Evolutionary conservation across 805 yeast genomes (phyloP).

Genomic region (Martiniozyma abietophila): DNA sequence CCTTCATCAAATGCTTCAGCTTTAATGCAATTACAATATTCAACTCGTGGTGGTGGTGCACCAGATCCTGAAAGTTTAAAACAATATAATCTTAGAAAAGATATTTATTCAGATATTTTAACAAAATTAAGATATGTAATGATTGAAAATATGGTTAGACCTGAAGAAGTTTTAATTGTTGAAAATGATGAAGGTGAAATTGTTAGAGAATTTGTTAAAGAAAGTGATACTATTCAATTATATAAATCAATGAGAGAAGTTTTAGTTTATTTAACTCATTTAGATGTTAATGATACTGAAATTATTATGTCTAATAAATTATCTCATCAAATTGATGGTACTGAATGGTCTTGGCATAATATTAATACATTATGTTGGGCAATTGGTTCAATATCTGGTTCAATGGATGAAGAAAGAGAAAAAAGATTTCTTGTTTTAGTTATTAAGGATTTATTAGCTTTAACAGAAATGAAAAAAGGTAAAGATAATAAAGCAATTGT

Average conservation of each 20-base stretch:
- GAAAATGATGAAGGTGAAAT: slow-evolving; percentile 99
- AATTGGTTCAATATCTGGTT: slow-evolving; percentile 96
- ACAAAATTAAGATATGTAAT: slow-evolving; percentile 84
- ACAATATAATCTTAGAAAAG: slow-evolving; percentile 78
- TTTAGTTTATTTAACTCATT: slow-evolving; percentile 87
- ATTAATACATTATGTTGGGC: slow-evolving; percentile 99
- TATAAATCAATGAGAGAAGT: slow-evolving; percentile 96
- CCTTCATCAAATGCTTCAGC: slow-evolving; percentile 70
- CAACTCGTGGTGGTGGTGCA: slow-evolving; percentile 69
- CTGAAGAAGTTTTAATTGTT: slow-evolving; percentile 94
- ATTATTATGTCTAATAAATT: slow-evolving; percentile 87
- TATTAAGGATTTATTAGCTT: slow-evolving; percentile 80
- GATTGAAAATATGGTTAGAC: slow-evolving; percentile 96
- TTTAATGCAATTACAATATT: slow-evolving; percentile 54
- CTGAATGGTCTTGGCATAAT: slow-evolving; percentile 99
- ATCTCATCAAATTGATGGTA: slow-evolving; percentile 87
- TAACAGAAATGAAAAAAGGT: slow-evolving; percentile 94
- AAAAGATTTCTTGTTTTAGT: slow-evolving; percentile 89
- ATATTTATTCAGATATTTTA: slow-evolving; percentile 67
- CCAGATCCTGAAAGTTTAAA: slow-evolving; percentile 72
- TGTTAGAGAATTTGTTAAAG: slow-evolving; percentile 94
- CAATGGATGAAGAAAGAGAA: slow-evolving; percentile 97
- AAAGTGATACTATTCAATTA: slow-evolving; percentile 91
- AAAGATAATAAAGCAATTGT: slow-evolving; percentile 98
- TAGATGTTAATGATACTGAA: slow-evolving; percentile 91